Evolutionary conservation across 495 filamentous ascomycete genomes (phyloP).

Genomic region (Penicillium antarcticum): DNA sequence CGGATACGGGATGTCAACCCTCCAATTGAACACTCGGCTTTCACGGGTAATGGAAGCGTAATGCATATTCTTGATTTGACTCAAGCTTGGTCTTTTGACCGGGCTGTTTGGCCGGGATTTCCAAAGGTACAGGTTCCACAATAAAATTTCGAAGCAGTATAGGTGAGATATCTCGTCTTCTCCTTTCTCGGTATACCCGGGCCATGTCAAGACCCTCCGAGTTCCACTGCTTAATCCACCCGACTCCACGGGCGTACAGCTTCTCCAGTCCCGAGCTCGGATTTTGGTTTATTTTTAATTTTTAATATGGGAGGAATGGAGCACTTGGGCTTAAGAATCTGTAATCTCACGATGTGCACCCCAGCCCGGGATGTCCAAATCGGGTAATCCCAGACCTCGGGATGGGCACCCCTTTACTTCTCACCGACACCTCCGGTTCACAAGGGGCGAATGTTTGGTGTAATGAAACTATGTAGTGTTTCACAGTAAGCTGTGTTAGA

Average conservation of each 20-base stretch:
- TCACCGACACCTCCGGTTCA: slow-evolving; percentile 5
- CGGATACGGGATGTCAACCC: background rate
- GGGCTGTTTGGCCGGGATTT: too few relatives aligned
- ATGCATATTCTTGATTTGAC: background rate
- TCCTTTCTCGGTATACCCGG: slow-evolving; percentile 5
- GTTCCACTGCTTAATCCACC: slow-evolving; percentile 2
- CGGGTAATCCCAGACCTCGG: slow-evolving; percentile 8
- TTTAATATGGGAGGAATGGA: background rate
- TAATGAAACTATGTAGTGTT: background rate
- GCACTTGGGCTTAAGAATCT: slow-evolving; percentile 5
- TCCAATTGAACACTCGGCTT: background rate
- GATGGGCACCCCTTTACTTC: background rate
- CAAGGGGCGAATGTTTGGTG: background rate
- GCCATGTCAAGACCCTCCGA: background rate
- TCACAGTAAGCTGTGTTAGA: too few relatives aligned
- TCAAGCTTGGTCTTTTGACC: too few relatives aligned
- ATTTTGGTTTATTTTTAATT: slow-evolving; percentile 4
- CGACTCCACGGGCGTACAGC: background rate
- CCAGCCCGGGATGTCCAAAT: slow-evolving; percentile 16
- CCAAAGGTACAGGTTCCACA: background rate
- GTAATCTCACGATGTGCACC: background rate
- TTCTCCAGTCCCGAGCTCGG: slow-evolving; percentile 1
- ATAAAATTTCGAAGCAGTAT: background rate
- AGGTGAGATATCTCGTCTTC: slow-evolving; percentile 1
- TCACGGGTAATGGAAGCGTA: background rate